These are phyloP conservation scores for Wickerhamomyces tratensis DNA, from an alignment of 805 yeast species.

Conservation along the genomic window DNA sequence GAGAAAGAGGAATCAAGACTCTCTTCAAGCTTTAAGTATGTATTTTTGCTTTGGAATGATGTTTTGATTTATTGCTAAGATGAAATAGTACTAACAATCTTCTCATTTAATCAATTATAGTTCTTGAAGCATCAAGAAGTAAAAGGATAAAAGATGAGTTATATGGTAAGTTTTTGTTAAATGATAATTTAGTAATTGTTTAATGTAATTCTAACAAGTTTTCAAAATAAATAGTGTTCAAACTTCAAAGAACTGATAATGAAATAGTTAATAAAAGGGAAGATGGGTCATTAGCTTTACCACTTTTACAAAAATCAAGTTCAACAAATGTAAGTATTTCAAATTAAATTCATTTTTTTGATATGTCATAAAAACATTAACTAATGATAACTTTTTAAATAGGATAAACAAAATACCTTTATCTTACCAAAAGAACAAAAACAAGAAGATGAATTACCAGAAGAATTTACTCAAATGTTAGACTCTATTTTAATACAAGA, in stretches of 20 bases:
- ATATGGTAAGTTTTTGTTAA: slow-evolving; percentile 10
- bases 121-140: slow-evolving; percentile 23
- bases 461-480: slow-evolving; percentile 70
- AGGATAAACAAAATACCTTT: slow-evolving; percentile 18
- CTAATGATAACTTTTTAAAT: slow-evolving; percentile 2
- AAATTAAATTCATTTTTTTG: not conserved
- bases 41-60: not conserved
- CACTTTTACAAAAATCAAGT: slow-evolving; percentile 16
- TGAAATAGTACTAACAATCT: not conserved
- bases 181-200: slow-evolving; percentile 2
- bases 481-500: slow-evolving; percentile 42
- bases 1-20: slow-evolving; percentile 80
- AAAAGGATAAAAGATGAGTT: slow-evolving; percentile 30
- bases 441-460: slow-evolving; percentile 32
- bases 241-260: slow-evolving; percentile 37
- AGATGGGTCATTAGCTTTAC: slow-evolving; percentile 9
- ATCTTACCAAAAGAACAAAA: slow-evolving; percentile 12
- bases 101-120: slow-evolving; percentile 9
- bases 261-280: slow-evolving; percentile 10
- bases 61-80: too few relatives aligned
- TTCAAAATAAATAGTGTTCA: slow-evolving; percentile 24
- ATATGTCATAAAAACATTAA: too few relatives aligned
- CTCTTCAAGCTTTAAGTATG: slow-evolving; percentile 65
- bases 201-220: too few relatives aligned
- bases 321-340: slow-evolving; percentile 16